A percentile compares a stretch with the other conserved stretches of the same genome.
Evolutionary conservation across 2,329 filamentous ascomycete species (phyloP).

Genomic region (Cryoendolithus antarcticus): DNA sequence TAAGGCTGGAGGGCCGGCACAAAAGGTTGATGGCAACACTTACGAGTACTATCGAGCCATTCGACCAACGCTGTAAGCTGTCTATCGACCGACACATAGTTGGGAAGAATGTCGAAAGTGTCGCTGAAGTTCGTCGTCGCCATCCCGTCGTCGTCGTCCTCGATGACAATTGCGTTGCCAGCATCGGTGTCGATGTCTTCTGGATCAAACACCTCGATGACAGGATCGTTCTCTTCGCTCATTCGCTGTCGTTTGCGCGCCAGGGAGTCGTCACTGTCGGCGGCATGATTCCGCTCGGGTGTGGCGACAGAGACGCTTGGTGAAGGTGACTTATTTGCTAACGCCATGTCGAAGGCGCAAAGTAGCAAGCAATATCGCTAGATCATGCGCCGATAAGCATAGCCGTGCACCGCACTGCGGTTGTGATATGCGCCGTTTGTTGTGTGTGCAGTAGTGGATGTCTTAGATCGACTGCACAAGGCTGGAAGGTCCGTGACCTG

Average conservation of each 20-base stretch:
- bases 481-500: not conserved
- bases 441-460: constrained; percentile 1
- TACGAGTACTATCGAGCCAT: no score
- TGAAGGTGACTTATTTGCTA: constrained; percentile 11
- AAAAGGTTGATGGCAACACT: no score
- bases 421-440: not conserved
- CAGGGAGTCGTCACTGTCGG: constrained; percentile 32
- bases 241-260: constrained; percentile 34
- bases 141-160: constrained; percentile 21
- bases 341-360: constrained; percentile 10
- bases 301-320: constrained; percentile 14
- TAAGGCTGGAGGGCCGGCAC: no score
- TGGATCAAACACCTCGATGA: constrained; percentile 20
- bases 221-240: constrained; percentile 24
- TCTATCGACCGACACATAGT: not conserved
- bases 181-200: constrained; percentile 28
- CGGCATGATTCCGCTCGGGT: constrained; percentile 30
- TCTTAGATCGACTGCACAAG: constrained; percentile 2
- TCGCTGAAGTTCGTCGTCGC: constrained; percentile 10
- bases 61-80: no score
- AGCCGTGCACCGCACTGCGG: not conserved
- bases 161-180: constrained; percentile 27
- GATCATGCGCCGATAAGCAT: constrained; percentile 1
- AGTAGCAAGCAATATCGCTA: no score
- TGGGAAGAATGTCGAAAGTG: constrained; percentile 4